phyloP scores from a whole-genome alignment of 805 yeast species.

The Yarrowia bubula region DNA sequence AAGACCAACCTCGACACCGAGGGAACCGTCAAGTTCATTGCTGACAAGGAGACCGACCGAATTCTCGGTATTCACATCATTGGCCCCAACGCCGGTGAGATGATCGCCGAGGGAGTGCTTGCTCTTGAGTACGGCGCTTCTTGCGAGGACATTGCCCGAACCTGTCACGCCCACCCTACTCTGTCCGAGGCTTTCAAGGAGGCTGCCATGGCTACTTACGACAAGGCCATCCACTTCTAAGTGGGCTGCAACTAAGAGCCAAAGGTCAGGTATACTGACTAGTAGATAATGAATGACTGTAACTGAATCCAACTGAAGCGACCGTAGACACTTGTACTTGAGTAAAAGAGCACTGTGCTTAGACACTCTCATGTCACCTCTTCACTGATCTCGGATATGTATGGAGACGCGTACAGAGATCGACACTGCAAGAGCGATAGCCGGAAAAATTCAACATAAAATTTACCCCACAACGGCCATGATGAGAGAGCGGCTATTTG shows the following conservation, averaged over 20 bases:
- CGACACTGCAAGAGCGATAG: too few species aligned
- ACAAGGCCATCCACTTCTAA: slow-evolving; percentile 85
- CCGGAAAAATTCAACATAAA: too few species aligned
- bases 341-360: too few species aligned
- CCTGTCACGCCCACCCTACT: slow-evolving; percentile 99
- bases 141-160: slow-evolving; percentile 95
- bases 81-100: slow-evolving; percentile 99
- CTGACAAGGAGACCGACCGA: slow-evolving; percentile 97
- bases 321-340: too few species aligned
- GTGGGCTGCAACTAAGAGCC: neutral
- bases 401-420: too few species aligned
- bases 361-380: too few species aligned
- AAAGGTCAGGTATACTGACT: neutral
- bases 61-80: slow-evolving; percentile 94
- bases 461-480: too few species aligned
- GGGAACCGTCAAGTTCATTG: slow-evolving; percentile 92
- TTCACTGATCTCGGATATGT: too few species aligned
- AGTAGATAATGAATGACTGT: neutral
- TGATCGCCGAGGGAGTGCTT: slow-evolving; percentile 98
- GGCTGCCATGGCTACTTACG: slow-evolving; percentile 90
- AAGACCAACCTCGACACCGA: slow-evolving; percentile 97
- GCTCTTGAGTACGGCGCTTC: slow-evolving; percentile 99
- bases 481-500: too few species aligned
- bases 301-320: neutral
- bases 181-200: slow-evolving; percentile 97